These are phyloP conservation scores for Gyromitra esculenta DNA, from an alignment of 2,329 filamentous ascomycete species.

Conservation along the genomic window DNA sequence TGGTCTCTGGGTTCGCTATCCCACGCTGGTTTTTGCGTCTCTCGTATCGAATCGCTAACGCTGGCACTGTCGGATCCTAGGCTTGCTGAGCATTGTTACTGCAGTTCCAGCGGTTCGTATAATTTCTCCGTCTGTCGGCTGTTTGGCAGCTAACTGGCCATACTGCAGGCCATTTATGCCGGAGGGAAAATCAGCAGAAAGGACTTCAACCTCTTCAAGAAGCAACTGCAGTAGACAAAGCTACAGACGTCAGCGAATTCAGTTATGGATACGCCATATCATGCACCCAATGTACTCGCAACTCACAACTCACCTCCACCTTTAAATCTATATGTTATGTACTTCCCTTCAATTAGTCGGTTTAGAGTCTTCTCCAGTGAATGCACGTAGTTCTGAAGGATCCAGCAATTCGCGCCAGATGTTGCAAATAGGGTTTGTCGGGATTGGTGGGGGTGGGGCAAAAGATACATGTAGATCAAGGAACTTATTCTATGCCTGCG, in stretches of 20 bases:
- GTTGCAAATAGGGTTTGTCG: too few relatives aligned
- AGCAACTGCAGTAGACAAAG: constrained; percentile 13
- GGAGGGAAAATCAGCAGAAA: constrained; percentile 54
- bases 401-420: too few relatives aligned
- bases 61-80: constrained; percentile 18
- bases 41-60: constrained; percentile 22
- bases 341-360: too few relatives aligned
- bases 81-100: constrained; percentile 50
- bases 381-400: too few relatives aligned
- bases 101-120: constrained; percentile 52
- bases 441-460: too few relatives aligned
- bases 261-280: too few relatives aligned
- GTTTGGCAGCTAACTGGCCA: constrained; percentile 13
- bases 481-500: not conserved
- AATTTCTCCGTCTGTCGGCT: constrained; percentile 1
- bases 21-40: too few relatives aligned
- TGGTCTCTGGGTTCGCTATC: constrained; percentile 49
- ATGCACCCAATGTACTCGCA: not conserved
- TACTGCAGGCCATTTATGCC: constrained; percentile 53
- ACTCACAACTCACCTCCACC: too few relatives aligned
- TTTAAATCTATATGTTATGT: too few relatives aligned
- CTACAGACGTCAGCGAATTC: too few relatives aligned
- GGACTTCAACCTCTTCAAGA: constrained; percentile 36
- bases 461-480: too few relatives aligned
- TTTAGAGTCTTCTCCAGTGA: too few relatives aligned